A percentile compares a stretch with the other conserved stretches of the same genome.
Conservation (phyloP, 148 eudicot species). For the Vaccinium darrowii region DNA sequence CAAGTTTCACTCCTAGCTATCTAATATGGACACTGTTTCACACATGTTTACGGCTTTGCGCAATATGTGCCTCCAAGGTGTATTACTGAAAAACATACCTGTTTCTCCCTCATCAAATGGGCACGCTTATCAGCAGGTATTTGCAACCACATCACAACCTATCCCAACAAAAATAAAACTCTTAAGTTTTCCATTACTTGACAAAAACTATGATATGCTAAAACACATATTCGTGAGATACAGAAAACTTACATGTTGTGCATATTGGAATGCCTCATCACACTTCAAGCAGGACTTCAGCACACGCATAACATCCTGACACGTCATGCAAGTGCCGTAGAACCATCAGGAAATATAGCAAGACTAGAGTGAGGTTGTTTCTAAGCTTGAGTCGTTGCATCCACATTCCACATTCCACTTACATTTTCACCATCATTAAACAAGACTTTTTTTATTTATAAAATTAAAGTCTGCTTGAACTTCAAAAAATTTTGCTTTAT, state of each 20-base stretch:
- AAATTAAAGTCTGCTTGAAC: not conserved
- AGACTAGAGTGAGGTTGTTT: not conserved
- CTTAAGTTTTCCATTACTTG: not conserved
- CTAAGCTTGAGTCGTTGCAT: not conserved
- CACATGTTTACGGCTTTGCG: not conserved
- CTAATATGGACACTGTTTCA: not conserved
- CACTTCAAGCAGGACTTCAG: conserved; percentile 60
- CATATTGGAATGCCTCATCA: conserved; percentile 81
- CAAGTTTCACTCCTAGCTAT: not conserved
- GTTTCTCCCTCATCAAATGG: conserved; percentile 77
- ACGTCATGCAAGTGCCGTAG: conserved; percentile 8
- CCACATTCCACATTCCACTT: not conserved
- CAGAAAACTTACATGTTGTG: conserved; percentile 57
- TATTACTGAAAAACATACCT: conserved; percentile 37
- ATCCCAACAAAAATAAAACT: conserved; percentile 10
- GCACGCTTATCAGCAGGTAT: conserved; percentile 84
- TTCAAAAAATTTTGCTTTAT: not conserved
- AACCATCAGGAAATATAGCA: not conserved
- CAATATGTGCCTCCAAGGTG: not conserved
- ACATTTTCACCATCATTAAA: not conserved
- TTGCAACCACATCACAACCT: conserved; percentile 78
- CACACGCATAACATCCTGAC: conserved; percentile 66
- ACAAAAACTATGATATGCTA: not conserved
- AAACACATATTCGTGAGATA: not conserved
- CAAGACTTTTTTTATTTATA: too few species aligned